Evolutionary conservation across 139 green algal genomes (phyloP).

Genomic region (Marvania coccoides): DNA sequence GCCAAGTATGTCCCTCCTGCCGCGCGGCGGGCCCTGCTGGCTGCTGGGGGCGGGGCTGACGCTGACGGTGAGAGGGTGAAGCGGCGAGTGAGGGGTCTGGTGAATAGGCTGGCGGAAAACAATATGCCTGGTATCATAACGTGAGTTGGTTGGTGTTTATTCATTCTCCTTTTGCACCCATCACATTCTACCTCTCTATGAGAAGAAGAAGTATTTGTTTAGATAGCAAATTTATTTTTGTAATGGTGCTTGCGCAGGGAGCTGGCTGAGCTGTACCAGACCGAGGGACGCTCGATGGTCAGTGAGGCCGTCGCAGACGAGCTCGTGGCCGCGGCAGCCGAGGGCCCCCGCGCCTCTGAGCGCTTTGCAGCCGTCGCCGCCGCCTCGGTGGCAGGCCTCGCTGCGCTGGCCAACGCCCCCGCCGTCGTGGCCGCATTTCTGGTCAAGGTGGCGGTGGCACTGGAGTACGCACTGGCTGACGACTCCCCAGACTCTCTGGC

Average conservation of each 20-base stretch:
- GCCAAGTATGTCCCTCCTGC: constrained; percentile 54
- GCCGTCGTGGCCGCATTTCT: constrained; percentile 56
- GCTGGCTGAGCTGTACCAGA: constrained; percentile 45
- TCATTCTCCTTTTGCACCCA: background rate
- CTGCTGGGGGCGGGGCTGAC: background rate
- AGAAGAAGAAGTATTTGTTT: background rate
- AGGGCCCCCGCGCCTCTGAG: constrained; percentile 62
- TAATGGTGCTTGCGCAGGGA: constrained; percentile 32
- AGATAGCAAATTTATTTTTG: background rate
- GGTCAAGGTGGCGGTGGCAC: constrained; percentile 19
- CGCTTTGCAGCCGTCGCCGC: constrained; percentile 64
- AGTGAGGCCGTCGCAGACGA: constrained; percentile 39
- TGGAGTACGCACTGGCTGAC: constrained; percentile 16
- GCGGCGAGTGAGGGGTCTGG: constrained; percentile 53
- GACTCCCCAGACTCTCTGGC: constrained; percentile 25
- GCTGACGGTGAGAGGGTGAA: constrained; percentile 20
- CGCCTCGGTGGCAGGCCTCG: constrained; percentile 53
- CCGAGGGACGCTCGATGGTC: constrained; percentile 39
- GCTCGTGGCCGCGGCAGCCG: constrained; percentile 51
- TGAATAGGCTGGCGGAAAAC: constrained; percentile 67
- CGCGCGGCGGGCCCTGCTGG: constrained; percentile 20
- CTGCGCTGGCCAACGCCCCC: constrained; percentile 22
- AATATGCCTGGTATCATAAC: constrained; percentile 55
- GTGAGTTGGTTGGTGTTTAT: background rate
- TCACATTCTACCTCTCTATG: background rate